Percentiles rank a stretch among this genome's conserved stretches.
These are phyloP conservation scores for Cladosporium sp. DNA, from an alignment of 2,329 filamentous ascomycete genomes.

Conservation along the genomic window DNA sequence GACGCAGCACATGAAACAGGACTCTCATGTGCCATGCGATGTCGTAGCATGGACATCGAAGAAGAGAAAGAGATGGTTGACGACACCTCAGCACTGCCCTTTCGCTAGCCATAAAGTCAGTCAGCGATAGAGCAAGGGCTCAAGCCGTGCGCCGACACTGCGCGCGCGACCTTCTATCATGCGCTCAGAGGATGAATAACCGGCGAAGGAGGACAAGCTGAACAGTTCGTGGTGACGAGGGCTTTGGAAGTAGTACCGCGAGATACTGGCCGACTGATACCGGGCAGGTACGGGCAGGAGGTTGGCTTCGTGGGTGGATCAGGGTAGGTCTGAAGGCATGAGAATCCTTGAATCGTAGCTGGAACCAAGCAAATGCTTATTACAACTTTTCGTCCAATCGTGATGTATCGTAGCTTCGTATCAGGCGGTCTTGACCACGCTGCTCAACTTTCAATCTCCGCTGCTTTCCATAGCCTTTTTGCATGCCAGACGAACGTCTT, in stretches of 20 bases:
- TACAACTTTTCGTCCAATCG: not conserved
- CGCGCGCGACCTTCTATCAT: too few relatives aligned
- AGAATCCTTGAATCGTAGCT: not conserved
- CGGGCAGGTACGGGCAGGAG: not conserved
- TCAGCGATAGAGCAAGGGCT: not conserved
- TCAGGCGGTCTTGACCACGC: not conserved
- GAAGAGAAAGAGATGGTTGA: not conserved
- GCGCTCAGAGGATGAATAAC: not conserved
- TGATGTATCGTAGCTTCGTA: not conserved
- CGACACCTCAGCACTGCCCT: not conserved
- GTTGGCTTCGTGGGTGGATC: not conserved
- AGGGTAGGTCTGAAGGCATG: not conserved
- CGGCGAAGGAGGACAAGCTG: not conserved
- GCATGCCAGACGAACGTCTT: slow-evolving; percentile 42
- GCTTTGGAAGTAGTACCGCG: not conserved
- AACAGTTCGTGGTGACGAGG: not conserved
- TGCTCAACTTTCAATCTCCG: not conserved
- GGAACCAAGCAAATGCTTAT: not conserved
- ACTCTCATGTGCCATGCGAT: not conserved
- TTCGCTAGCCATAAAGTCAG: not conserved
- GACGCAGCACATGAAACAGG: not conserved
- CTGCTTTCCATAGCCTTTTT: slow-evolving; percentile 27
- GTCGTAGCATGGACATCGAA: not conserved
- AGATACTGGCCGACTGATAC: not conserved
- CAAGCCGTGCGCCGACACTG: too few relatives aligned